These are phyloP conservation scores for Sanghuangporus sanghuang DNA, from an alignment of 1,284 basidiomycete species.

Conservation along the genomic window DNA sequence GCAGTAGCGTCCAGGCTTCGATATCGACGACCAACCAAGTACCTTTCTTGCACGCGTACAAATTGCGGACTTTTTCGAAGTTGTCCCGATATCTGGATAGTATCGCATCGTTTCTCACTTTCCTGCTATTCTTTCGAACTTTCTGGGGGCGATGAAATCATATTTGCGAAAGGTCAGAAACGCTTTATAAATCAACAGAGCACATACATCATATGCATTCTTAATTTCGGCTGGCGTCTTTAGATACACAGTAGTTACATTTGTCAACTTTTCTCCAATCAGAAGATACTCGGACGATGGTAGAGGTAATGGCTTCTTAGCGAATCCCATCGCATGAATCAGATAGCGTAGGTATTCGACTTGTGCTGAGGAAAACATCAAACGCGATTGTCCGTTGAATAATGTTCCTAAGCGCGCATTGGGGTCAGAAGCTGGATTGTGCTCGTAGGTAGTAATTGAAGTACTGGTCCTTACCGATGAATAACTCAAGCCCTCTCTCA, in stretches of 20 bases:
- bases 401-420: conserved; percentile 24
- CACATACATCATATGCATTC: conserved; percentile 49
- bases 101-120: conserved; percentile 50
- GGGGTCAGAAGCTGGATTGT: not conserved
- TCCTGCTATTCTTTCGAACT: conserved; percentile 74
- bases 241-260: conserved; percentile 54
- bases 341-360: conserved; percentile 83
- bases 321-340: conserved; percentile 69
- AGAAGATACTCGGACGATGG: conserved; percentile 72
- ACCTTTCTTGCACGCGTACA: conserved; percentile 56
- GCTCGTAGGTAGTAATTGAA: conserved; percentile 6
- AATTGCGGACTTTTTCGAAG: conserved; percentile 62
- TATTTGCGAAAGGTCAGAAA: not conserved
- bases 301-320: conserved; percentile 55
- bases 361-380: conserved; percentile 78
- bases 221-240: conserved; percentile 47
- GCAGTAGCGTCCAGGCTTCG: conserved; percentile 74
- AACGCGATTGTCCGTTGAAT: conserved; percentile 57
- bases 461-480: conserved; percentile 47
- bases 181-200: not conserved
- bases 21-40: conserved; percentile 75
- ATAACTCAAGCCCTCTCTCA: conserved; percentile 64
- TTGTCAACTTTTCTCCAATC: conserved; percentile 45
- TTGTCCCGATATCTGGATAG: conserved; percentile 49
- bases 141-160: conserved; percentile 33